A percentile compares a stretch with the other conserved stretches of the same genome.
Evolutionary conservation across 208 protist species (phyloP).

Genomic region (Trypanosoma cruzi): DNA sequence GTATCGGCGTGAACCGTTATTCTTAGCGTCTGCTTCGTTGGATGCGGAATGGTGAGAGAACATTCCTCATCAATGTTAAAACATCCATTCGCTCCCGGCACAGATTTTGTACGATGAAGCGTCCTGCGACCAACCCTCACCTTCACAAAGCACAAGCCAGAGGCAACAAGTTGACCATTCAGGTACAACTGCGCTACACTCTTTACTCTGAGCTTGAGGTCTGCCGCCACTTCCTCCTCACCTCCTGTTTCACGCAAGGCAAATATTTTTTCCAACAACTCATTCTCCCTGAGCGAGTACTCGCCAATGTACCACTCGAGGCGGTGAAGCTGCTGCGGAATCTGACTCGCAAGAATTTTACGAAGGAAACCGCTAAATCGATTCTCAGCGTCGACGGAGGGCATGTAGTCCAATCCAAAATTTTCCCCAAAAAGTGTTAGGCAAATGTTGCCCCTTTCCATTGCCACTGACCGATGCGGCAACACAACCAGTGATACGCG

Average conservation of each 20-base stretch:
- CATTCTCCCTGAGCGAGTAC: constrained; percentile 49
- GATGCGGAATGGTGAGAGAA: constrained; percentile 49
- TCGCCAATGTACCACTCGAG: constrained; percentile 84
- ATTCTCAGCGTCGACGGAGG: constrained; percentile 73
- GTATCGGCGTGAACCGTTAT: constrained; percentile 52
- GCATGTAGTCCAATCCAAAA: constrained; percentile 75
- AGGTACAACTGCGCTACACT: constrained; percentile 49
- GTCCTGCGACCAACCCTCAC: constrained; percentile 48
- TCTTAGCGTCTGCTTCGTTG: constrained; percentile 43
- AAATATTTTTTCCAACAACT: constrained; percentile 24
- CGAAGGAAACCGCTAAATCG: constrained; percentile 66
- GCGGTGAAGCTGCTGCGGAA: constrained; percentile 63
- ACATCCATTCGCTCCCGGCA: constrained; percentile 38
- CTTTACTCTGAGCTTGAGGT: constrained; percentile 47
- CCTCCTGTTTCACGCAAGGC: constrained; percentile 3
- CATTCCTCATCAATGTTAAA: constrained; percentile 54
- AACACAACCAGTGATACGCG: constrained; percentile 63
- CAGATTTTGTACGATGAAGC: constrained; percentile 31
- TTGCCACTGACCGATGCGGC: constrained; percentile 37
- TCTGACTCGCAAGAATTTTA: constrained; percentile 40
- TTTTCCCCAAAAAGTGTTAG: constrained; percentile 62
- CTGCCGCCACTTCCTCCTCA: constrained; percentile 14
- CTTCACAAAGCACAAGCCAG: constrained; percentile 60
- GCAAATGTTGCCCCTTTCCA: constrained; percentile 62
- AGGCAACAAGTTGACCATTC: constrained; percentile 37